Evolutionary conservation across 176 grass and related monocot species (phyloP), one percentile per base, ranked within the genome.

Genomic region (Oryza australiensis): DNA sequence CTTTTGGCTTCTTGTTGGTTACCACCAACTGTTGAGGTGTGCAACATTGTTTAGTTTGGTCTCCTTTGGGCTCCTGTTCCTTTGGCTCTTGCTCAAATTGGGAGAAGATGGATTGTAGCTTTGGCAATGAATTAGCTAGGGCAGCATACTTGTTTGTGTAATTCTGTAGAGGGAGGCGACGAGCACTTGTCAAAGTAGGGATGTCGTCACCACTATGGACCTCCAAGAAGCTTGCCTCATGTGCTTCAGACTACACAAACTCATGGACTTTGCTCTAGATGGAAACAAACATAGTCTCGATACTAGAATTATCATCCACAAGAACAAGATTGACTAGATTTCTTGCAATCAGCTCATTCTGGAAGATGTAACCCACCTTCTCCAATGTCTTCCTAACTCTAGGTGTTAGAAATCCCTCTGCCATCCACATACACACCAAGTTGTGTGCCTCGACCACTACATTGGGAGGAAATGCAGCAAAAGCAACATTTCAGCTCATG

Each of bases 51-150:
- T 2, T 12, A 0, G 0, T 46, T 46, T 46, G 43, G 43, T 46
- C 11, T 79, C 7, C 42, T 33, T 67, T 34, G 66, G 27, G 26
- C 7, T 20, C 11, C 1, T 59, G 42, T 1, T 72, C 55, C 9
- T 9, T 41, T 49, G 27, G 27, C 5, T 67, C 45, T 28, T 81
- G 35, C 48, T 81, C 72, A 7, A 51, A 90, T 3, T 90, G 46
- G 9, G 75, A 90, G 6, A 90, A 74, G 15, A 90, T 53, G 30
- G 88, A 90, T 3, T 84, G 74, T 12, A 90, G 12, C 37, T 90
- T 87, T 9, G 88, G 88, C 37, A 87, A 32, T 2, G 60, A 30
- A 3, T 73, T 12, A 0, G 70, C 72, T 0, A 90, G 30, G 12
- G 35, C 24, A 30, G 81, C 84, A 71, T 80, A 90, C 24, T 90